These are phyloP conservation scores for Mikania micrantha DNA, from an alignment of 129 eudicot species.

Conservation along the genomic window DNA sequence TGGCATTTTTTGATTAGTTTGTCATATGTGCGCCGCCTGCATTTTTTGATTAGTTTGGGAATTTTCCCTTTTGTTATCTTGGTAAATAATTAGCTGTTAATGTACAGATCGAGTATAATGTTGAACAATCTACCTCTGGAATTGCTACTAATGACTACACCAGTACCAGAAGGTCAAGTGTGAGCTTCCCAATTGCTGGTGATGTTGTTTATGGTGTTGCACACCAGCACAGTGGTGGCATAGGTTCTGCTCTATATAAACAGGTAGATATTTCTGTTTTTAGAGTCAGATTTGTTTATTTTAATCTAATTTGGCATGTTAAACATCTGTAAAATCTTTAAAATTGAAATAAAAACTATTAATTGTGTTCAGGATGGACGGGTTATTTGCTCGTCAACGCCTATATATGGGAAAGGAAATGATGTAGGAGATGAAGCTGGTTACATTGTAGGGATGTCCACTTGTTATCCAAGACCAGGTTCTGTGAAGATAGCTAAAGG, in stretches of 20 bases:
- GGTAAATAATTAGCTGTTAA: conserved; percentile 17
- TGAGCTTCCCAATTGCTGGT: conserved; percentile 48
- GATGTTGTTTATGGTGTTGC: conserved; percentile 70
- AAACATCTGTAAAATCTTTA: not conserved
- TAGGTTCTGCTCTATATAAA: conserved; percentile 53
- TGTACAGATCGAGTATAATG: conserved; percentile 44
- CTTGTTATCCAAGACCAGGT: conserved; percentile 75
- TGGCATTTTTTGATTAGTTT: no score
- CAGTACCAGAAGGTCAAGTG: conserved; percentile 29
- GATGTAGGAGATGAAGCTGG: conserved; percentile 76
- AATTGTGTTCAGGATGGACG: conserved; percentile 47
- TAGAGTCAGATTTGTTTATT: not conserved
- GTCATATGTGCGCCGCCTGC: no score
- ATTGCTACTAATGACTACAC: conserved; percentile 28
- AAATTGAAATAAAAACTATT: not conserved
- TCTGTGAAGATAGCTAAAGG: conserved; percentile 47
- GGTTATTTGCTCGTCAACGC: conserved; percentile 53
- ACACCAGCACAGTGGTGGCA: conserved; percentile 71
- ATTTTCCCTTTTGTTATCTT: conserved; percentile 2
- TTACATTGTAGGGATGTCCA: conserved; percentile 78
- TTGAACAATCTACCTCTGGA: conserved; percentile 27
- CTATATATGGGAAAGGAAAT: conserved; percentile 56
- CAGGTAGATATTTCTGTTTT: conserved; percentile 31
- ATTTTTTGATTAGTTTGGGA: no score
- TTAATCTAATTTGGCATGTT: not conserved